These are phyloP conservation scores for Candida labiduridarum DNA, from an alignment of 1,139 yeast genomes.

Conservation along the genomic window DNA sequence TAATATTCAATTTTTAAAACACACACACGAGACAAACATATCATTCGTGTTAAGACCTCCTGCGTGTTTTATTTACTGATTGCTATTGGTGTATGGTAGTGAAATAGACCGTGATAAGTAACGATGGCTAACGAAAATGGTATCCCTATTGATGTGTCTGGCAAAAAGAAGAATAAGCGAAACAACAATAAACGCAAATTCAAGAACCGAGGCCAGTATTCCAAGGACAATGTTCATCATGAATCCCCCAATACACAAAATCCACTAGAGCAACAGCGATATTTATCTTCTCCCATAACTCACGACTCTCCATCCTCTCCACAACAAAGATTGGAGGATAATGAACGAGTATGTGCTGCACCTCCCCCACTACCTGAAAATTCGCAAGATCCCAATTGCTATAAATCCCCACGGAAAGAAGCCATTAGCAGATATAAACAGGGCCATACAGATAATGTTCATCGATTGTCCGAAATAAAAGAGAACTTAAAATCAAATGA, in stretches of 20 bases:
- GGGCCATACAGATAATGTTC: constrained; percentile 29
- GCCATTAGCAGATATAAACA: constrained; percentile 42
- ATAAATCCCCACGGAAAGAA: constrained; percentile 37
- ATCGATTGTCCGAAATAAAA: constrained; percentile 31
- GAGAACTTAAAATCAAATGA: constrained; percentile 24
- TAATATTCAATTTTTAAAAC: not conserved
- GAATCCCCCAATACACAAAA: not conserved
- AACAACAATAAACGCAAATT: constrained; percentile 1
- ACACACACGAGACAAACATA: not conserved
- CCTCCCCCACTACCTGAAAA: constrained; percentile 2
- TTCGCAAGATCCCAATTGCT: not conserved
- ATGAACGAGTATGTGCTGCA: not conserved
- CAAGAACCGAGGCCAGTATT: not conserved
- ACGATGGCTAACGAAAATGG: constrained; percentile 1
- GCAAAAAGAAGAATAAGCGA: not conserved
- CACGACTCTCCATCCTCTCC: not conserved
- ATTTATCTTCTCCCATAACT: not conserved
- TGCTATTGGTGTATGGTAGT: not conserved
- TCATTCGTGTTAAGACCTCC: not conserved
- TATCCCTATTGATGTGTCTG: not conserved
- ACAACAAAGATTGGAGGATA: not conserved
- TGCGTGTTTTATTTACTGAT: not conserved
- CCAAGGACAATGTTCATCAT: not conserved
- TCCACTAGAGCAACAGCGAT: not conserved
- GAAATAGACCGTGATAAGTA: not conserved